These are phyloP conservation scores for Venturia oleaginea DNA, from an alignment of 2,329 filamentous ascomycete genomes.

Conservation along the genomic window DNA sequence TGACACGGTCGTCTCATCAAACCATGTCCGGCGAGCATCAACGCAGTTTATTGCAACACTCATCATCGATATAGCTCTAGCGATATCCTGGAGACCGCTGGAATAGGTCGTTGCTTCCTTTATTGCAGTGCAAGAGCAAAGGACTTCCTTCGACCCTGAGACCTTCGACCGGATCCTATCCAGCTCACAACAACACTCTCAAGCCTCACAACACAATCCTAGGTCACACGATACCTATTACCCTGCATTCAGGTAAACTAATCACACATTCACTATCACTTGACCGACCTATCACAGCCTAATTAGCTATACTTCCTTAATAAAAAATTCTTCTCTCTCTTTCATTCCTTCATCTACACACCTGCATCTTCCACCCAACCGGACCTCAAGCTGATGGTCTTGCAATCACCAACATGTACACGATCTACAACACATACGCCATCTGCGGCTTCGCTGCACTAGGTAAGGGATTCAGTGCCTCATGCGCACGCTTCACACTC, in stretches of 20 bases:
- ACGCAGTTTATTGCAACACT: too few relatives aligned
- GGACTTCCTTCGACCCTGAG: background rate
- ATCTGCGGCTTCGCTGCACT: slow-evolving; percentile 56
- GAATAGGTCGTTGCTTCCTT: background rate
- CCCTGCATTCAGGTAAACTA: background rate
- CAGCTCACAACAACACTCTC: background rate
- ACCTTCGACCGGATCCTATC: background rate
- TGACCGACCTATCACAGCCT: background rate
- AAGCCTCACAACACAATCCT: background rate
- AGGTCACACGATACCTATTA: slow-evolving; percentile 1
- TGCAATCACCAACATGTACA: slow-evolving; percentile 9
- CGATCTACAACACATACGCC: slow-evolving; percentile 44
- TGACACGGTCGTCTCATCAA: background rate
- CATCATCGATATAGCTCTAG: too few relatives aligned
- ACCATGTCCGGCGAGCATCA: too few relatives aligned
- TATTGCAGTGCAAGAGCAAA: background rate
- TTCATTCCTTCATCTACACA: background rate
- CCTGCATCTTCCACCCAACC: background rate
- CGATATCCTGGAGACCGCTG: too few relatives aligned
- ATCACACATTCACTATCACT: background rate
- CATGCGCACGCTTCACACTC: background rate
- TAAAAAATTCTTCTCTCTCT: background rate
- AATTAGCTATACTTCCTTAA: background rate
- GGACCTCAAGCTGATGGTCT: background rate
- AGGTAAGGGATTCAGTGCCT: slow-evolving; percentile 31